Base-by-base conservation (phyloP, 108 stramenopile species). In the Skeletonema grethae region DNA sequence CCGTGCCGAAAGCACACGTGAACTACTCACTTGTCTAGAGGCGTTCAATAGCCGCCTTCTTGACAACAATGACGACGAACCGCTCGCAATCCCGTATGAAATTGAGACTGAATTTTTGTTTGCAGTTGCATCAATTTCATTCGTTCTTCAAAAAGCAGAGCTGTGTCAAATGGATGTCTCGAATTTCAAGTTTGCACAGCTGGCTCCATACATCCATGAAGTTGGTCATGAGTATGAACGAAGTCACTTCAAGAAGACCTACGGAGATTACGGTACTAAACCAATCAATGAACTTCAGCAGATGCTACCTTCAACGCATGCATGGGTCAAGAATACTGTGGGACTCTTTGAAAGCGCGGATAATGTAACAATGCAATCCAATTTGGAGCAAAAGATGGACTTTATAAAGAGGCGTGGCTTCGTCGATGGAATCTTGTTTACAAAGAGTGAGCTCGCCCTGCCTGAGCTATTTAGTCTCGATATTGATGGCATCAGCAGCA, bases 391-490 rank as follows among this genome's bases (percentile, higher is more conserved):
- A 66, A 70, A 77, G n/a, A 61, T 77, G 57, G 83, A 82, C 29
- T 50, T 65, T 20, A 36, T 82, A 2, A 67, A 66, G 45, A 53
- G 65, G 59, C 53, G 41, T 32, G 83, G 84, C 12, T 89, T 86
- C 72, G 85, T 89, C 20, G 77, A 86, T 29, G 74, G 73, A 11
- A 67, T 89, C 50, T 55, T 89, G 43, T 87, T 89, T 18, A 57
- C 79, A 10, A 75, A 61, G 36, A 61, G 18, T 38, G 69, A 73
- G 57, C 10, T 79, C 30, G 30, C 28, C 0, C 30, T 88, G 25
- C 90, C 90, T 11, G 90, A 90, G 83, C 29, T 90, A 16, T 79
- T 87, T 36, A 61, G 43, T 7, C 61, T 84, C 11, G 87, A 90
- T 65, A 16, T 65, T 7, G 63, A 75, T 2, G 31, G 45, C 16